Base-by-base conservation (phyloP, 805 yeast genomes). In the Saccharomycopsis schoenii region DNA sequence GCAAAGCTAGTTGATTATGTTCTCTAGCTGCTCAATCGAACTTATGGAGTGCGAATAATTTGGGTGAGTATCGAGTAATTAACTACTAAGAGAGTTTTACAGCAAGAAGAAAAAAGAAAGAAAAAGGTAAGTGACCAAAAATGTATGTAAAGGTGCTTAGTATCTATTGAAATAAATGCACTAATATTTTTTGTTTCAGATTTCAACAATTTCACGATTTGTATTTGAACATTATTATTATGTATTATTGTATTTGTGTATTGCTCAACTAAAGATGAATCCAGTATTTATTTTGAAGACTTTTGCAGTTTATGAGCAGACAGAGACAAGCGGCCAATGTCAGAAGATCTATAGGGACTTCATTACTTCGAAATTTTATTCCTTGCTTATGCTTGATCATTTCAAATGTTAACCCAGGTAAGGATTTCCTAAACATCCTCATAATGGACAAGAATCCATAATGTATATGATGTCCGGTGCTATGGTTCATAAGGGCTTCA, bases 291-390 rank as follows among this genome's bases (percentile, higher is more conserved):
- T 84, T 56, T 70, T 79, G 24, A 82, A 82, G 67, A 71, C 76
- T 36, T 75, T 83, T 66, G 68, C 77, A 55, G 91, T 93, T 36
- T 68, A 79, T 50, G 89, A 88, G 67, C 90, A 85, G 68, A 77
- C 85, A n/a, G 96, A 90, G 97, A 65, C 92, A 80, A 39, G 96
- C 96, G n/a, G 96, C 96, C 34, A 74, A 79, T 37, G 96, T 89
- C 25, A 80, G 96, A 70, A 78, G 97, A 67, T 83, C 94, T 5
- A 83, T 89, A 61, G 96, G 96, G 47, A 79, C 84, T 8, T 74
- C 76, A 72, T 74, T 77, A 29, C 79, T 84, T 78, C 78, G 92
- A 68, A 85, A 85, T 70, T 89, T 89, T 72, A 78, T 88, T n/a
- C 97, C 97, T 89, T 89, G 69, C 74, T 89, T 60, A 79, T 89